Conservation (phyloP, 305 asterid genomes). For the Petunia hybrid region DNA sequence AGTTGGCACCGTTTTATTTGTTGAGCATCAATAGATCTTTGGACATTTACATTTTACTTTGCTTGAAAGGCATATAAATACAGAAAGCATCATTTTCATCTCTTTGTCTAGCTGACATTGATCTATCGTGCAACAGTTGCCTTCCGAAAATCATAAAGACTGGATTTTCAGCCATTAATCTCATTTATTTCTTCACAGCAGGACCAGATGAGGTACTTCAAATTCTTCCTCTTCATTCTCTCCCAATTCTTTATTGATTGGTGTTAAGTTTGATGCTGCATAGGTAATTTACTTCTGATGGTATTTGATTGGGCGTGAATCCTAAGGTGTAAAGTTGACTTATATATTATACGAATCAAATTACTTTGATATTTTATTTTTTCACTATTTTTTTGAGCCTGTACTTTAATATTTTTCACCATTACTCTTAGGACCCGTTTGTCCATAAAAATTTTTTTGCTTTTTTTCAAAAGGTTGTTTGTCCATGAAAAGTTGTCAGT, state of each 20-base stretch:
- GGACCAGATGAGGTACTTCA: slow-evolving; percentile 97
- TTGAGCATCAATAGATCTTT: background rate
- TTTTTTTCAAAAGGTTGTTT: too few species aligned
- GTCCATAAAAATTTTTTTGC: too few species aligned
- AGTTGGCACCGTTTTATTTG: slow-evolving; percentile 19
- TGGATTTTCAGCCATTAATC: slow-evolving; percentile 97
- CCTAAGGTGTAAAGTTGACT: slow-evolving; percentile 12
- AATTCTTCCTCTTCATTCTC: background rate
- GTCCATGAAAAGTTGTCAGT: too few species aligned
- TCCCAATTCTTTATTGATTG: background rate
- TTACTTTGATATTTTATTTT: too few species aligned
- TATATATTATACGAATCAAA: background rate
- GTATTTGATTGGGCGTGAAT: background rate
- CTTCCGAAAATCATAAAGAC: slow-evolving; percentile 96
- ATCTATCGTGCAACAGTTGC: slow-evolving; percentile 58
- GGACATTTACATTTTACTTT: background rate
- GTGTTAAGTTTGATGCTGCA: background rate
- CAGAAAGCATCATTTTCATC: slow-evolving; percentile 1
- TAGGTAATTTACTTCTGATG: background rate
- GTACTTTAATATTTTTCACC: too few species aligned
- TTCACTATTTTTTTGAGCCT: too few species aligned
- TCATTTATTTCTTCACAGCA: slow-evolving; percentile 97
- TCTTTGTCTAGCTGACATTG: slow-evolving; percentile 40
- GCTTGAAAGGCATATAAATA: slow-evolving; percentile 23
- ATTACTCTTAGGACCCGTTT: too few species aligned